Evolutionary conservation across 768 basidiomycete species (phyloP), one percentile per base, ranked within the genome.

Genomic region (Leccinum barrowsii): DNA sequence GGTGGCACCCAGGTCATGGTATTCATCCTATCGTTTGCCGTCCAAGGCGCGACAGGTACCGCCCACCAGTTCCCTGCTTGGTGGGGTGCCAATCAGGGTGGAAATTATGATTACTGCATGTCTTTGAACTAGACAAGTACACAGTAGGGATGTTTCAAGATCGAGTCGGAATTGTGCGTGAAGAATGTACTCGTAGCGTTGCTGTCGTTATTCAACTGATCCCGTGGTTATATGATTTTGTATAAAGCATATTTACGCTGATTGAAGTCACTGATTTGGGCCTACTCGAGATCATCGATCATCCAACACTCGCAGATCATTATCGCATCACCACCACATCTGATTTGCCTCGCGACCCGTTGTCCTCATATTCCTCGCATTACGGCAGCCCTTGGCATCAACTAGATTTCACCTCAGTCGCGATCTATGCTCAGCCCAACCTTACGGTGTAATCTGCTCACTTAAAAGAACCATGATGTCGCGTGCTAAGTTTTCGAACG

Each of bases 1-100:
- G 72, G 74, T 22, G 78, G 75, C 10, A 69, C 71, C 1, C 75
- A 83, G 66, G 80, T 84, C 26, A 82, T 84, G 80, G 76, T 81
- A 17, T 82, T 83, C 63, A 75, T 84, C 28, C 68, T 80, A 11
- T 80, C 82, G 0, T 77, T 76, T 57, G 74, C 81, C 0, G 80
- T 84, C 0, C 77, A 78, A 56, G 84, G 84, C 12, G 82, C 78
- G 7, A 73, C 78, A 5, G 82, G 83, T 11, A 65, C 70, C 1
- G 65, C 80, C 0, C 78, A 82, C 61, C 61, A 80, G 24, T 84
- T 83, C 71, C 80, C 82, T n/a, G 58, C 74, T 54, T 83, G 83
- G 83, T 83, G 81, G 83, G 81, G 81, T 19, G 82, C 82, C 7
- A 82, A 84, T 63, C 81, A 83, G 57, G 66, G 65, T 40, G 81